Base-by-base conservation (phyloP, 2,329 filamentous ascomycete species). In the Aspergillus aculeatinus region DNA sequence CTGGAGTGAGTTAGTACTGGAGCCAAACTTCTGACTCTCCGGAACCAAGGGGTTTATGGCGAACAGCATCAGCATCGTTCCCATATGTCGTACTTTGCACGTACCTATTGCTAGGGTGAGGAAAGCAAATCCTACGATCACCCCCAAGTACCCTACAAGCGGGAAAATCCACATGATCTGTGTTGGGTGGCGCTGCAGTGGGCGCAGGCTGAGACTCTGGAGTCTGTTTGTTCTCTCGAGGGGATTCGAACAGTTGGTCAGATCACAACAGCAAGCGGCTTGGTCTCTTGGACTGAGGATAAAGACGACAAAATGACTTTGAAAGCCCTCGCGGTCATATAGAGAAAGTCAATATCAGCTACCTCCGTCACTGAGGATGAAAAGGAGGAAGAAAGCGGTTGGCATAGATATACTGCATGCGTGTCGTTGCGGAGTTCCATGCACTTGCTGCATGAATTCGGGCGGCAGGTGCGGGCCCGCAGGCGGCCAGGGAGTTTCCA, bases 111-210 rank as follows among this genome's bases (percentile, higher is more conserved):
- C 92, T 63, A 99, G 83, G 21, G 95, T 98, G 67, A 99, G 82
- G 79, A 99, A 98, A 71, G 86, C 87, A 81, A 99, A 99, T 74
- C 94, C 94, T 62, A 96, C 81, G 64, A 92, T 79, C 67, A 96
- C 87, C 72, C 95, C 95, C 35, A 92, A 77, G 73, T 96, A 97
- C 71, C 95, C 95, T 70, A 99, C 82, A 48, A 98, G 81, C 70
- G 94, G 93, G 72, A 99, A 81, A 81, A 99, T 92, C 92, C 93
- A 98, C 95, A 98, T 97, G 14, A 19, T 44, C 16, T 19, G 33
- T 9, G 9, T 65, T 65, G 85, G 23, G 4, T 23, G 23, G 23
- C 23, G 23, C 23, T 1, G 57, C 44, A 48, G 50, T 23, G 19
- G 44, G 12, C 11, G 11, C 29, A 25, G 42, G 27, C 53, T 27